phyloP scores from a whole-genome alignment of 1,139 yeast species.

The Candida sp. region DNA sequence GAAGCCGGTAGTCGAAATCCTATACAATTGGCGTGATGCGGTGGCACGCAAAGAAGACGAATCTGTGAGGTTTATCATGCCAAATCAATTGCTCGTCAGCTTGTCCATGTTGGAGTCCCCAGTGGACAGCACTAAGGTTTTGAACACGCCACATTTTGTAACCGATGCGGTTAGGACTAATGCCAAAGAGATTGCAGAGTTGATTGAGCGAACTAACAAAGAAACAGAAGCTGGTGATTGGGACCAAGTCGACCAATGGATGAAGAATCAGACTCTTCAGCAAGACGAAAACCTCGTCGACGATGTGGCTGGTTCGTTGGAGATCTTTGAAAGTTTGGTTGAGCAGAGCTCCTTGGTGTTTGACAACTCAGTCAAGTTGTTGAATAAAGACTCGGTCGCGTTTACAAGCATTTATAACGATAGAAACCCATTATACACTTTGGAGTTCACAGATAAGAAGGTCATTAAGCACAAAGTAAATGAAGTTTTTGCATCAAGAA shows the following conservation, averaged over 20 bases:
- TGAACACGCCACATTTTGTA: slow-evolving; percentile 52
- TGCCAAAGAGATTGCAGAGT: slow-evolving; percentile 58
- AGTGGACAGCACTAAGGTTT: slow-evolving; percentile 58
- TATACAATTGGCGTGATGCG: slow-evolving; percentile 85
- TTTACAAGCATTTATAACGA: slow-evolving; percentile 15
- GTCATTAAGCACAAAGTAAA: slow-evolving; percentile 23
- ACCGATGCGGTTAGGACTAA: slow-evolving; percentile 62
- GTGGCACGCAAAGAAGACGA: slow-evolving; percentile 83
- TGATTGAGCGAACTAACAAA: slow-evolving; percentile 47
- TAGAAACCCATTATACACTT: slow-evolving; percentile 14
- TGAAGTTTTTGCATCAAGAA: slow-evolving; percentile 19
- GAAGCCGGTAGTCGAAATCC: slow-evolving; percentile 57
- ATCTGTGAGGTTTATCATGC: slow-evolving; percentile 81
- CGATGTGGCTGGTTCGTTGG: not conserved
- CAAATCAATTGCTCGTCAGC: slow-evolving; percentile 75
- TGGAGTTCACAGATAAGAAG: slow-evolving; percentile 20
- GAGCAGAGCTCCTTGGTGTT: not conserved
- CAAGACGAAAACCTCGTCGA: not conserved
- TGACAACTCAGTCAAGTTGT: slow-evolving; percentile 11
- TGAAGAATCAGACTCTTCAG: slow-evolving; percentile 4
- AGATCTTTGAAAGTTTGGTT: slow-evolving; percentile 7
- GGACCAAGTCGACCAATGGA: slow-evolving; percentile 33
- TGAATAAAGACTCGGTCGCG: slow-evolving; percentile 18
- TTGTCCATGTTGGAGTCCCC: slow-evolving; percentile 62
- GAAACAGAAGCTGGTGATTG: slow-evolving; percentile 32